Evolutionary conservation across 1,284 basidiomycete species (phyloP).

Genomic region (Dichomitus squalens): DNA sequence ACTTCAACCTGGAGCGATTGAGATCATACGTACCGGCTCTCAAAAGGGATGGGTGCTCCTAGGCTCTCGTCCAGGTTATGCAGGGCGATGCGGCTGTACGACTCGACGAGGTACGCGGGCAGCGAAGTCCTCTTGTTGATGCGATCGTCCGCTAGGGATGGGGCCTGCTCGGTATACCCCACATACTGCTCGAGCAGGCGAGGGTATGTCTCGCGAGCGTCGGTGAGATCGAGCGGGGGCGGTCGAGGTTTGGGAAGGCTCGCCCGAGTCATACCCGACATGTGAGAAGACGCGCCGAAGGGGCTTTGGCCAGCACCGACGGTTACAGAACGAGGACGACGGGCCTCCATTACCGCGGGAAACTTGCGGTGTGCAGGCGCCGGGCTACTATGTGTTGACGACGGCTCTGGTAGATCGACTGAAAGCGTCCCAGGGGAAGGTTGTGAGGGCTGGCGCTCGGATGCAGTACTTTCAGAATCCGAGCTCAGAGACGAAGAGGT

Average conservation of each 20-base stretch:
- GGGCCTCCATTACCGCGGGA: background rate
- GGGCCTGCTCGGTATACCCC: slow-evolving; percentile 2
- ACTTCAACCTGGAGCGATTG: background rate
- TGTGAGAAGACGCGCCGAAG: background rate
- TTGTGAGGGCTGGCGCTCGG: background rate
- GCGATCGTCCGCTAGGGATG: background rate
- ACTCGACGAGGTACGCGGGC: slow-evolving; percentile 27
- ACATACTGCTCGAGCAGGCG: slow-evolving; percentile 8
- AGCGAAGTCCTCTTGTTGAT: slow-evolving; percentile 24
- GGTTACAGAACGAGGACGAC: slow-evolving; percentile 10
- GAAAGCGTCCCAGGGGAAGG: slow-evolving; percentile 1
- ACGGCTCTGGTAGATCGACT: background rate
- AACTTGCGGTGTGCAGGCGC: background rate
- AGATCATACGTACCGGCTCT: background rate
- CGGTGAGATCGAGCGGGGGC: slow-evolving; percentile 22
- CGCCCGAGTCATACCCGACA: no score
- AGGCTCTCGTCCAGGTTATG: background rate
- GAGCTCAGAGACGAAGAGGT: slow-evolving; percentile 24
- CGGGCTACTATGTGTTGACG: slow-evolving; percentile 11
- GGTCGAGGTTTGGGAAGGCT: slow-evolving; percentile 21
- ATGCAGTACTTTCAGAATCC: slow-evolving; percentile 15
- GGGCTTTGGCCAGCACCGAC: background rate
- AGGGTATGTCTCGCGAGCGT: slow-evolving; percentile 7
- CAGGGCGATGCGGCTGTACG: slow-evolving; percentile 18
- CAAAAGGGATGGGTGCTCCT: background rate